phyloP scores from a whole-genome alignment of 208 protist genomes.

The Leishmania lainsoni region DNA sequence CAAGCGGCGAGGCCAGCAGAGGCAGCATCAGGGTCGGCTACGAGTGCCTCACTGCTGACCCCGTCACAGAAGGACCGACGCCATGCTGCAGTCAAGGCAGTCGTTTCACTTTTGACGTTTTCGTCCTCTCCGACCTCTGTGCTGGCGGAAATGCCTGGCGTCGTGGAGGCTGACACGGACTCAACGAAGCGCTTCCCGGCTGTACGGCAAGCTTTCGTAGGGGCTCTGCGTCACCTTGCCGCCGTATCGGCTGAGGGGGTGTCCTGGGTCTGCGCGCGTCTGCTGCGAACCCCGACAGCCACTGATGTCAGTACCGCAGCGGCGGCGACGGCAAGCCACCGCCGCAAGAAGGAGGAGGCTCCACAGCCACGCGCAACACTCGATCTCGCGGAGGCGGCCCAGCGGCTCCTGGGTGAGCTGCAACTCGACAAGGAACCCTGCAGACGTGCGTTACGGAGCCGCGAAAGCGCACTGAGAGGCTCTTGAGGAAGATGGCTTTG shows the following conservation, averaged over 20 bases:
- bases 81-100: conserved; percentile 29
- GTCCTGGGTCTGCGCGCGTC: conserved; percentile 21
- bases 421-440: conserved; percentile 25
- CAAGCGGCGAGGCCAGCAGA: conserved; percentile 3
- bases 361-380: not conserved
- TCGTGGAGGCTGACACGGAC: conserved; percentile 1
- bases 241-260: conserved; percentile 7
- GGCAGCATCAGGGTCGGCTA: not conserved
- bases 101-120: conserved; percentile 39
- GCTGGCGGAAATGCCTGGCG: conserved; percentile 4
- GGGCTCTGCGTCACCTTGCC: conserved; percentile 15
- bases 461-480: conserved; percentile 11
- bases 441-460: conserved; percentile 18
- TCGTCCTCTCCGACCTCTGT: conserved; percentile 5
- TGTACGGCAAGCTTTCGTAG: conserved; percentile 13
- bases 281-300: conserved; percentile 7
- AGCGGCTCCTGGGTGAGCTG: conserved; percentile 13
- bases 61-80: conserved; percentile 29
- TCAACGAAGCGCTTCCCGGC: conserved; percentile 18
- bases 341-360: not conserved
- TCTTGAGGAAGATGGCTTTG: conserved; percentile 19
- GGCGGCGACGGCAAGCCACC: not conserved
- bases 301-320: not conserved
- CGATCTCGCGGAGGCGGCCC: conserved; percentile 8
- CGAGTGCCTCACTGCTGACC: conserved; percentile 3